Conservation (phyloP, 2,329 filamentous ascomycete species). For the Aspergillus pseudoterreus region DNA sequence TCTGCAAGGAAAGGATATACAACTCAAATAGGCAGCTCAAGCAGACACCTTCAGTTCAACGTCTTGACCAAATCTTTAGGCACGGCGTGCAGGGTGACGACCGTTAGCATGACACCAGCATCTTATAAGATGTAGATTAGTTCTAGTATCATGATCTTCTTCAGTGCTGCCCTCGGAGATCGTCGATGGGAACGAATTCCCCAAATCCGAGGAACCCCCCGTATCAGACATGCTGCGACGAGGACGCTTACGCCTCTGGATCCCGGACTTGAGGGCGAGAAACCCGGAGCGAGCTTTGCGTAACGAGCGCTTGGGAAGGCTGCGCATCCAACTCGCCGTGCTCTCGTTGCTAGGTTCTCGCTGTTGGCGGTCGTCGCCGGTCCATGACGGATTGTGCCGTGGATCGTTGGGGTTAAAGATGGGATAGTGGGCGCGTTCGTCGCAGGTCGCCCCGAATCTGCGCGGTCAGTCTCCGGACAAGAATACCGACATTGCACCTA, state of each 20-base stretch:
- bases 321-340: constrained; percentile 23
- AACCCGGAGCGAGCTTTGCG: constrained; percentile 31
- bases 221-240: neutral
- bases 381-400: constrained; percentile 29
- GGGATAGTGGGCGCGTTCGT: constrained; percentile 34
- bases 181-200: constrained; percentile 14
- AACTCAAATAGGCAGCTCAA: too few species aligned
- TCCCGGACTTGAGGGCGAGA: constrained; percentile 24
- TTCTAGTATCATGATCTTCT: constrained; percentile 25
- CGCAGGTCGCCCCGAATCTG: neutral
- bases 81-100: neutral
- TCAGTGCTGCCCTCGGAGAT: constrained; percentile 29
- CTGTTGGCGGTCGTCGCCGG: constrained; percentile 7
- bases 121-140: constrained; percentile 22
- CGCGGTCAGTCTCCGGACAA: too few species aligned
- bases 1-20: too few species aligned
- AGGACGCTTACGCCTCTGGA: constrained; percentile 15
- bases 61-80: too few species aligned
- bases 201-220: constrained; percentile 7
- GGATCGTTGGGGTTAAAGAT: constrained; percentile 34
- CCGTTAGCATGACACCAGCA: constrained; percentile 6
- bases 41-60: too few species aligned
- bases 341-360: constrained; percentile 12
- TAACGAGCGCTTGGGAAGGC: constrained; percentile 25
- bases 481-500: constrained; percentile 6